Conservation (phyloP, 2,329 filamentous ascomycete genomes). For the Ascochyta koolunga region DNA sequence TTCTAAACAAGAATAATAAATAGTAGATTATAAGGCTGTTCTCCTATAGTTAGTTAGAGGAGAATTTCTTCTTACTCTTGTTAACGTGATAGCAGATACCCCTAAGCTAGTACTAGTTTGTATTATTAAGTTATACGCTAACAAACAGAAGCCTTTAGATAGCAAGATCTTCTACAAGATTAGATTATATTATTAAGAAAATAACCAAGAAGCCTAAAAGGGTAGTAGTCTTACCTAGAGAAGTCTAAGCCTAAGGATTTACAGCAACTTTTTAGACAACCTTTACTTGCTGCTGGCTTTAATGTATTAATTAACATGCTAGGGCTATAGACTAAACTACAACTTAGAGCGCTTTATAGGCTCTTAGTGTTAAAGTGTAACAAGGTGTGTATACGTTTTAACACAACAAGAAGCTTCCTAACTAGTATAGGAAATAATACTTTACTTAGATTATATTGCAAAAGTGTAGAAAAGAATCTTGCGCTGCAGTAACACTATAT, state of each 20-base stretch:
- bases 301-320: constrained; percentile 24
- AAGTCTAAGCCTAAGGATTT: constrained; percentile 29
- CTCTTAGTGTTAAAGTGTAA: constrained; percentile 25
- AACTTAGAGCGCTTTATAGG: constrained; percentile 26
- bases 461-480: constrained; percentile 17
- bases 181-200: constrained; percentile 11
- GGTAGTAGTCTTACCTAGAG: constrained; percentile 24
- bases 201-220: constrained; percentile 16
- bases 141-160: no score
- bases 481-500: constrained; percentile 11
- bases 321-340: constrained; percentile 24
- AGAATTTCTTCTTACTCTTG: neutral
- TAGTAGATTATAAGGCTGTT: no score
- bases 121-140: no score
- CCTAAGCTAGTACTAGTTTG: constrained; percentile 13
- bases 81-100: constrained; percentile 8
- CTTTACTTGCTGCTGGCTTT: constrained; percentile 17
- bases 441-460: no score
- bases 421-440: no score
- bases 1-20: no score
- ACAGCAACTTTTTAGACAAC: constrained; percentile 21
- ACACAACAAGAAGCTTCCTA: no score
- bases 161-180: no score
- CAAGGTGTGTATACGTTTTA: constrained; percentile 21
- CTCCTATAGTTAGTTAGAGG: constrained; percentile 10